Base-by-base conservation (phyloP, 2,329 filamentous ascomycete species). In the Trichophyton verrucosum region DNA sequence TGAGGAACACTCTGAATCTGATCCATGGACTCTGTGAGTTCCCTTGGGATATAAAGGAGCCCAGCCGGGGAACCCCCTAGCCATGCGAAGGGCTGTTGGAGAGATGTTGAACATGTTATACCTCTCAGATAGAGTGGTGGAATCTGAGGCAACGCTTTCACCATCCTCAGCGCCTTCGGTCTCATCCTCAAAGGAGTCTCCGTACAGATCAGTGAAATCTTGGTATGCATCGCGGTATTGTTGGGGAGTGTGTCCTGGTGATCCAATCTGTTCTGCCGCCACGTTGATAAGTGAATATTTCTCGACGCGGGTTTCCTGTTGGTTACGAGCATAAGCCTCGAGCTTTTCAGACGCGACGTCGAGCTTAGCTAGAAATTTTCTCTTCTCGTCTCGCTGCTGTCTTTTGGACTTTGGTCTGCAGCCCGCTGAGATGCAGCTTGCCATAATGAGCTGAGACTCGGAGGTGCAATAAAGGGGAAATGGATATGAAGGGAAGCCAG, bases 141-240 rank as follows among this genome's bases (percentile, higher is more conserved):
- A 55, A 5, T 55, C 51, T 7, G 51, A 36, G 15, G 51, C 30
- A 20, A 33, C n/a, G 40, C 36, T 57, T 22, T 57, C 55, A 11
- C 40, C 22, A 27, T 51, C 46, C 22, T 51, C 46, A 1, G 22
- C 22, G 20, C 20, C 24, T 5, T 22, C 46, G 11, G 22, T 15
- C 24, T 11, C 44, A 6, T 30, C 36, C 33, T 40, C 20, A n/a
- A 22, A 57, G 22, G 13, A n/a, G 6, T 44, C 17, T 4, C 57
- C 57, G 42, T 47, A 59, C 7, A 59, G 24, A 22, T 59, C 57
- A 9, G 22, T 36, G 30, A 47, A 59, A n/a, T 59, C 57, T 27
- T 47, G 40, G n/a, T 47, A 59, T 5, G 40, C 27, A 17, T 59
- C 40, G 3, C 57, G 57, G 33, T 47, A 59, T 7, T 22, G 8